Base-by-base conservation (phyloP, 2,329 filamentous ascomycete species). In the Calonectria honghensis region DNA sequence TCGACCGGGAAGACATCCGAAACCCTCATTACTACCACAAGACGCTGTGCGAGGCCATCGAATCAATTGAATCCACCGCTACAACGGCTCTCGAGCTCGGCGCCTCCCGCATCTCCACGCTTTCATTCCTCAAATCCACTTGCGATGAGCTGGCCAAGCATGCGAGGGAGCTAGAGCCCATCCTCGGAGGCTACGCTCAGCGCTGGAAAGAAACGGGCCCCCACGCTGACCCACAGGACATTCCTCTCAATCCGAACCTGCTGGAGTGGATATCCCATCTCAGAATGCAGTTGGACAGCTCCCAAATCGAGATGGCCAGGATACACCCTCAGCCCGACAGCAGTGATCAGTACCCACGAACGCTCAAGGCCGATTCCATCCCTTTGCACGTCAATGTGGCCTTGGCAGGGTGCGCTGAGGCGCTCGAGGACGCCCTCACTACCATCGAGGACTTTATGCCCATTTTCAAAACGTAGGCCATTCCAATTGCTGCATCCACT, bases 391-490 rank as follows among this genome's bases (percentile, higher is more conserved):
- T 41, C 1, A 78, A 80, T 11, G 20, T 67, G 24, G 35, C 57
- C 0, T 54, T 79, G 29, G 75, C 75, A 0, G 45, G 51, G 1
- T 61, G 31, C 3, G 54, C 74, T 1, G 76, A 74, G 16, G n/a
- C 52, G 0, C 16, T 81, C 9, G 76, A 79, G 18, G 29, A 73
- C 1, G 63, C 71, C 0, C 51, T 73, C 4, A 54, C 39, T 0
- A 18, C 51, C 0, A 68, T 81, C 2, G 61, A 65, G 2, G 73
- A 75, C 1, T 78, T 80, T 24, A 37, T 81, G 3, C 79, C 79
- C 0, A 81, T 78, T 10, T 20, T 80, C 1, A 79, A 76, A 70
- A 76, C 63, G 79, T 78, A 11, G 77, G 79, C 64, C 16, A 9
- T 16, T 2, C n/a, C 16, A 0, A 3, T 2, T 37, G 1, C 1